Conservation (phyloP, 164 flowering plant species). For the Magnolia kwangsiensis region DNA sequence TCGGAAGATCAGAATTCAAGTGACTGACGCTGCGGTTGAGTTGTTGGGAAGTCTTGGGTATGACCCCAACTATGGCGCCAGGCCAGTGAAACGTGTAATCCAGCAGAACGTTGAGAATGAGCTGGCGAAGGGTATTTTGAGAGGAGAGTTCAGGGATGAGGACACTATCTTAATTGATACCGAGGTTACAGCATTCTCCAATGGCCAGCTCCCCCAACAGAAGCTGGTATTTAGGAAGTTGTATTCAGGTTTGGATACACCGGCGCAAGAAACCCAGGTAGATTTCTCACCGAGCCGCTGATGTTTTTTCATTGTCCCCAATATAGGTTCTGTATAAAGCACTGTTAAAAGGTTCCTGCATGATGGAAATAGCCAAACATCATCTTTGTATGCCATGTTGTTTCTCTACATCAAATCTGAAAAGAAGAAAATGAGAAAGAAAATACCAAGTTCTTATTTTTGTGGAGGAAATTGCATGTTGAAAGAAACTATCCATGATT, state of each 20-base stretch:
- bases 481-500: no score
- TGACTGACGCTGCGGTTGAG: constrained; percentile 72
- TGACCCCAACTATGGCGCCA: constrained; percentile 94
- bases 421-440: no score
- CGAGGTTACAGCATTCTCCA: constrained; percentile 71
- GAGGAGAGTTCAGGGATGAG: constrained; percentile 92
- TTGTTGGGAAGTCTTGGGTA: constrained; percentile 86
- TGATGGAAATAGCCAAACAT: no score
- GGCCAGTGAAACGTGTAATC: constrained; percentile 93
- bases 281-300: constrained; percentile 33
- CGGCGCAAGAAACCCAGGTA: constrained; percentile 32
- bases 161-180: constrained; percentile 74
- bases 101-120: constrained; percentile 91
- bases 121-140: constrained; percentile 88
- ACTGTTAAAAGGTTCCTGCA: no score
- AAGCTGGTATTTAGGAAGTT: constrained; percentile 63
- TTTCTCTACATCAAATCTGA: no score
- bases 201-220: constrained; percentile 86
- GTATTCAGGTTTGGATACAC: constrained; percentile 20
- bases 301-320: background rate
- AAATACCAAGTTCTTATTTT: no score
- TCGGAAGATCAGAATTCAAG: constrained; percentile 66
- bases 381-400: no score
- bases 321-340: no score
- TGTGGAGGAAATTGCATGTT: no score